Conservation (phyloP, 257 asterid genomes). For the Forsythia viridissima region DNA sequence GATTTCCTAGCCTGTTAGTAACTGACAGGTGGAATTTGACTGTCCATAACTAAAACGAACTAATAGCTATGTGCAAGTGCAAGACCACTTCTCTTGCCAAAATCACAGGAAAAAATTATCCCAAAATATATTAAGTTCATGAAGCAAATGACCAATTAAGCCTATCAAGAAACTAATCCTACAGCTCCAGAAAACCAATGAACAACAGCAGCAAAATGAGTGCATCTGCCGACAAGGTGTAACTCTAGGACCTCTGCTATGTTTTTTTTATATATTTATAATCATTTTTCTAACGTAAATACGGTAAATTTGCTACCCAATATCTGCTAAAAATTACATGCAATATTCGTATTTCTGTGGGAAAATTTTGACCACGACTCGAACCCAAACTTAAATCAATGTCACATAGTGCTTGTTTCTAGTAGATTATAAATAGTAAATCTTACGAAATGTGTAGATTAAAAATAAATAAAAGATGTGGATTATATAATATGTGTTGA, state of each 20-base stretch:
- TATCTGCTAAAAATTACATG: no score
- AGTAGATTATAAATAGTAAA: no score
- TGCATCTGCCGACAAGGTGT: constrained; percentile 43
- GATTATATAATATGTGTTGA: no score
- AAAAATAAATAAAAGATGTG: no score
- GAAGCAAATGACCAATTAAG: constrained; percentile 3
- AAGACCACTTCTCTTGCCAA: constrained; percentile 25
- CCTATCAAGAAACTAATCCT: constrained; percentile 11
- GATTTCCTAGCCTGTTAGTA: neutral
- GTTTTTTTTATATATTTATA: neutral
- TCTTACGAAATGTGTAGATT: no score
- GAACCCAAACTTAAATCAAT: no score
- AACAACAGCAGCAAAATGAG: constrained; percentile 32
- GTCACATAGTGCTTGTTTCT: no score
- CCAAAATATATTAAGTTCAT: constrained; percentile 2
- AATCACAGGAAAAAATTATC: constrained; percentile 17
- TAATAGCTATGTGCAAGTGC: constrained; percentile 7
- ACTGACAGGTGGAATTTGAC: neutral
- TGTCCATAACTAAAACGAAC: neutral
- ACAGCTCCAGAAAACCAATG: constrained; percentile 14
- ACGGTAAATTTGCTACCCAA: neutral
- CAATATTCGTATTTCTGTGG: neutral
- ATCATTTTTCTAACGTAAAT: neutral
- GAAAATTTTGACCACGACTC: neutral
- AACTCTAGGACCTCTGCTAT: neutral